phyloP scores from a whole-genome alignment of 2,329 filamentous ascomycete species.

The Dryadomyces quercus-mongolicae region DNA sequence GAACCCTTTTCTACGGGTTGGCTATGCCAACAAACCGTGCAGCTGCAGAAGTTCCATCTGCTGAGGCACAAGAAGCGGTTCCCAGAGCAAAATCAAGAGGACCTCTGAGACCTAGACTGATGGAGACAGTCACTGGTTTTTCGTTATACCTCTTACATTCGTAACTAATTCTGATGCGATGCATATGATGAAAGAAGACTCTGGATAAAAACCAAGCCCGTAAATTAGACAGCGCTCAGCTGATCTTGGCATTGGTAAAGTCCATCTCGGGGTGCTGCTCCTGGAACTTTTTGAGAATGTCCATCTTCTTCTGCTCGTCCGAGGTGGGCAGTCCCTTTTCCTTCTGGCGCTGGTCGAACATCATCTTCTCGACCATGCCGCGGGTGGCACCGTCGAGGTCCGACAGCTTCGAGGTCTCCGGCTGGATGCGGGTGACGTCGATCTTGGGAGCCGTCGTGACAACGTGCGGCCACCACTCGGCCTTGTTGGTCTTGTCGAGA shows the following conservation, averaged over 20 bases:
- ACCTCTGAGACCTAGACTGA: slow-evolving; percentile 46
- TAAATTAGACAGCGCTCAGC: slow-evolving; percentile 20
- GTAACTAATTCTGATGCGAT: too few relatives aligned
- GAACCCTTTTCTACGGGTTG: background rate
- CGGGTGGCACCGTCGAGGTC: slow-evolving; percentile 93
- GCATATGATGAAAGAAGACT: too few relatives aligned
- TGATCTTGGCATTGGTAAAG: slow-evolving; percentile 58
- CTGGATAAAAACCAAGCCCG: too few relatives aligned
- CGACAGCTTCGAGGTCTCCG: slow-evolving; percentile 81
- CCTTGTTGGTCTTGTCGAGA: slow-evolving; percentile 56
- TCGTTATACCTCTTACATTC: slow-evolving; percentile 53
- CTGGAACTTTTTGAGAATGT: slow-evolving; percentile 90
- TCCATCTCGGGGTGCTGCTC: slow-evolving; percentile 62
- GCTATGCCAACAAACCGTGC: background rate
- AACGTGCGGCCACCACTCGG: slow-evolving; percentile 97
- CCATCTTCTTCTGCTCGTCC: slow-evolving; percentile 90
- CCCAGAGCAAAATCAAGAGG: slow-evolving; percentile 40
- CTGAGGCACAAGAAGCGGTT: slow-evolving; percentile 39
- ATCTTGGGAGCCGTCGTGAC: slow-evolving; percentile 79
- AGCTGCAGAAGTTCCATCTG: slow-evolving; percentile 26
- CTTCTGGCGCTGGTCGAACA: slow-evolving; percentile 98
- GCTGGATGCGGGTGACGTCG: slow-evolving; percentile 88
- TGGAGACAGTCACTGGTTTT: slow-evolving; percentile 29
- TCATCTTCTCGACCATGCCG: slow-evolving; percentile 99
- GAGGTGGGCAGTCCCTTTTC: slow-evolving; percentile 79